Evolutionary conservation across 768 basidiomycete genomes (phyloP).

Genomic region (Termitomyces sp.): DNA sequence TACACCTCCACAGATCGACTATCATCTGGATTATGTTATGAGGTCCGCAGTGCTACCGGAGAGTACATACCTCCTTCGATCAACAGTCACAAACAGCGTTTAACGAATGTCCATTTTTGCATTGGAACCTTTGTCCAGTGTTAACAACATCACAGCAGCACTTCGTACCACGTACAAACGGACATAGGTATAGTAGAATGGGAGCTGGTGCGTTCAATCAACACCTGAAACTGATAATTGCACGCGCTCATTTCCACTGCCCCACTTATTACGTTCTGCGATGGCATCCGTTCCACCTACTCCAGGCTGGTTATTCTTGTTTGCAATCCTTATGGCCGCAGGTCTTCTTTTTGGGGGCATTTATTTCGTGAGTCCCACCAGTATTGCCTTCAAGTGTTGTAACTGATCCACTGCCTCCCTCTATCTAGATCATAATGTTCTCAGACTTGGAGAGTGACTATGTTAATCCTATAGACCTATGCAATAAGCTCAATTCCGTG

Average conservation of each 20-base stretch:
- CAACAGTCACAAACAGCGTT: constrained; percentile 1
- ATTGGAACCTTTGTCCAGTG: neutral
- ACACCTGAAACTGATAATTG: neutral
- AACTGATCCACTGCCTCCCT: constrained; percentile 2
- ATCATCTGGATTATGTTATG: no score
- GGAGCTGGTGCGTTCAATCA: constrained; percentile 2
- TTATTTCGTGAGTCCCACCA: constrained; percentile 76
- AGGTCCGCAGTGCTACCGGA: no score
- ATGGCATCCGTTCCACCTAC: neutral
- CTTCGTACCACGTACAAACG: neutral
- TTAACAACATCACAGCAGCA: neutral
- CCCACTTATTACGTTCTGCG: neutral
- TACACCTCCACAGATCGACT: no score
- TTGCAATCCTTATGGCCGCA: constrained; percentile 92
- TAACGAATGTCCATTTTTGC: neutral
- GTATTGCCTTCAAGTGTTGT: neutral
- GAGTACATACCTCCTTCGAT: no score
- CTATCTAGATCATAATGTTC: constrained; percentile 95
- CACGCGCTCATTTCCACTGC: neutral
- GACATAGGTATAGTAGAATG: neutral
- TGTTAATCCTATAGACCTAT: constrained; percentile 99
- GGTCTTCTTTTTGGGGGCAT: constrained; percentile 97
- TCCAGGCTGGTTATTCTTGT: constrained; percentile 93
- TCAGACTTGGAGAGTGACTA: constrained; percentile 99
- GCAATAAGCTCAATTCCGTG: constrained; percentile 98